Conservation (phyloP, 805 yeast genomes). For the Cyberlindnera bimundalis region DNA sequence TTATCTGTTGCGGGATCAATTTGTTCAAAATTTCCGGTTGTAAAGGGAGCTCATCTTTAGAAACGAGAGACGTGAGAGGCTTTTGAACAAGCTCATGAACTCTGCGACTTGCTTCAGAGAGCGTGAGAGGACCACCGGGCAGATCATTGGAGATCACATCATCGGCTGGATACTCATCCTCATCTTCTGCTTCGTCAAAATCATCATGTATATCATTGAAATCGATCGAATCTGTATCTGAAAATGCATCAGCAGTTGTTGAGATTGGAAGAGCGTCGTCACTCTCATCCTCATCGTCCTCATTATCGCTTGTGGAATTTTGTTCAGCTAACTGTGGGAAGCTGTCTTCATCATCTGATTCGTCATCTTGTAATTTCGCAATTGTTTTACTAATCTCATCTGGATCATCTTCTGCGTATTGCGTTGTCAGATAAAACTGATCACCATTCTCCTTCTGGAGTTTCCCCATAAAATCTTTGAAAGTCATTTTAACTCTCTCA, state of each 20-base stretch:
- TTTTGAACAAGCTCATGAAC: slow-evolving; percentile 53
- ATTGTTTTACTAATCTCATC: slow-evolving; percentile 25
- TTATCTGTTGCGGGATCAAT: slow-evolving; percentile 65
- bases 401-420: slow-evolving; percentile 49
- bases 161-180: slow-evolving; percentile 18
- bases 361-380: slow-evolving; percentile 7
- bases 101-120: slow-evolving; percentile 38
- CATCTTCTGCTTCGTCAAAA: slow-evolving; percentile 36
- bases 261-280: slow-evolving; percentile 7
- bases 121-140: slow-evolving; percentile 27
- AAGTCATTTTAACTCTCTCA: slow-evolving; percentile 46
- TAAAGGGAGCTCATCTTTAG: slow-evolving; percentile 33
- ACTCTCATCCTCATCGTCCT: slow-evolving; percentile 17
- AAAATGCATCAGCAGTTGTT: slow-evolving; percentile 18
- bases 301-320: slow-evolving; percentile 14
- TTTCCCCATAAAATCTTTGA: slow-evolving; percentile 44
- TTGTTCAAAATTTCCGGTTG: slow-evolving; percentile 39
- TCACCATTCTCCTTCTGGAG: slow-evolving; percentile 42
- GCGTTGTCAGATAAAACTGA: slow-evolving; percentile 64
- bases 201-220: slow-evolving; percentile 46
- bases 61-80: slow-evolving; percentile 49
- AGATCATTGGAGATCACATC: slow-evolving; percentile 15
- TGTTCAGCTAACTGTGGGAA: slow-evolving; percentile 1
- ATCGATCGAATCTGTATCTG: slow-evolving; percentile 42
- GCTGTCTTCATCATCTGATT: slow-evolving; percentile 13